These are phyloP conservation scores for Hemisphaericaspora lyxosophila DNA, from an alignment of 1,139 yeast species.

Conservation along the genomic window DNA sequence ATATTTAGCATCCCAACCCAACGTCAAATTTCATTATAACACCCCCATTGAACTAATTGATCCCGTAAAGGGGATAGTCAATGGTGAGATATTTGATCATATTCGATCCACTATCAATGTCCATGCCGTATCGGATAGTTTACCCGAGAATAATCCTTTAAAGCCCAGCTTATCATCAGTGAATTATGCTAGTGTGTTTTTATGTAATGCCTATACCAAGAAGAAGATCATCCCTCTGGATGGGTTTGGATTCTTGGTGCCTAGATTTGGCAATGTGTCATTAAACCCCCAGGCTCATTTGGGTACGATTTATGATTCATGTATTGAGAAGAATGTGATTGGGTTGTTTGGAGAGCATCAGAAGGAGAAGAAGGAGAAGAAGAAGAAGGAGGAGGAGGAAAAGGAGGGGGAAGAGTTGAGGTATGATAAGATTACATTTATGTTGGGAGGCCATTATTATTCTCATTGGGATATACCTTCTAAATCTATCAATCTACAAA, in stretches of 20 bases:
- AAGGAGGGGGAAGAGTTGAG: slow-evolving; percentile 4
- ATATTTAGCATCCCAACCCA: slow-evolving; percentile 33
- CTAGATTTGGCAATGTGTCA: slow-evolving; percentile 38
- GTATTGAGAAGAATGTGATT: slow-evolving; percentile 55
- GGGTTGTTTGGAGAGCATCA: slow-evolving; percentile 11
- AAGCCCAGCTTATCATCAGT: slow-evolving; percentile 22
- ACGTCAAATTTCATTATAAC: slow-evolving; percentile 39
- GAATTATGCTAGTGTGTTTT: slow-evolving; percentile 53
- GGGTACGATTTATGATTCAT: slow-evolving; percentile 91
- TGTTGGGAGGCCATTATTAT: slow-evolving; percentile 82
- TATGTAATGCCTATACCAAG: slow-evolving; percentile 56
- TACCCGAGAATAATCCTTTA: slow-evolving; percentile 18
- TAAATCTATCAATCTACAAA: slow-evolving; percentile 37
- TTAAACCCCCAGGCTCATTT: slow-evolving; percentile 60
- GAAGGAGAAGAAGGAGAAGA: not conserved
- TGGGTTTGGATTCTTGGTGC: slow-evolving; percentile 91
- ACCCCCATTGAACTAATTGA: slow-evolving; percentile 23
- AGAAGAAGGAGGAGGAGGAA: slow-evolving; percentile 4
- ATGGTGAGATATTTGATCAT: slow-evolving; percentile 43
- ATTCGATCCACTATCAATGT: slow-evolving; percentile 58
- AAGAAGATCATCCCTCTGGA: slow-evolving; percentile 40
- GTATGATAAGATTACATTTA: slow-evolving; percentile 73
- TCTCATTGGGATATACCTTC: slow-evolving; percentile 42
- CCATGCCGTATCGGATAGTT: slow-evolving; percentile 24
- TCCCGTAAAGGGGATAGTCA: slow-evolving; percentile 15